Base-by-base conservation (phyloP, 1,139 yeast genomes). In the Tardiomyces blankii region DNA sequence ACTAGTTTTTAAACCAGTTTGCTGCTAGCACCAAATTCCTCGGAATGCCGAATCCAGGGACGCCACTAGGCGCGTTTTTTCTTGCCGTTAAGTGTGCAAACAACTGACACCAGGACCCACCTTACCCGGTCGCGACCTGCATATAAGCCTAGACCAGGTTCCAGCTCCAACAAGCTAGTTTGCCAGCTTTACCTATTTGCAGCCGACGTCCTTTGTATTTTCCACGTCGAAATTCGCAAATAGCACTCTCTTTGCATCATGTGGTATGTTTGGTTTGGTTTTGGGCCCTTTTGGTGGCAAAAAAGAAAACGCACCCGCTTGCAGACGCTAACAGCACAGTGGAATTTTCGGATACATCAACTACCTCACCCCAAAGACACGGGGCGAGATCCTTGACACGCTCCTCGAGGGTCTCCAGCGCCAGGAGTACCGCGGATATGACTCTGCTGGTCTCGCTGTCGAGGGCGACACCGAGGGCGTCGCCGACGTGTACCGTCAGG, bases 311-410 rank as follows among this genome's bases (percentile, higher is more conserved):
- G n/a, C n/a, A n/a, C n/a, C n/a, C n/a, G n/a, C n/a, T n/a, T n/a
- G n/a, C n/a, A 21, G 25, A 14, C 11, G 35, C 35, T 30, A 30
- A 30, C 35, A 30, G n/a, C n/a, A 14, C 35, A 30, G 99, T 78
- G 99, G 99, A 65, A 93, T 93, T 66, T 93, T 93, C 68, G 99
- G 98, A 56, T 93, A 93, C 71, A 88, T 93, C 59, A 93, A 93
- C 75, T 93, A 85, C 68, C 77, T 91, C 63, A 95, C 87, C 52
- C 96, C 89, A 58, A 85, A 81, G 65, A 73, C 89, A 46, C 77
- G 97, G 68, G 96, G 95, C 43, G 96, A 89, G 60, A 88, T 93
- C 65, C 73, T 91, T 53, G 88, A 83, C 64, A 86, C 86, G 51
- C 77, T 91, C 56, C 75, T 89, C 47, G 96, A 88, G 61, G 98